These are phyloP conservation scores for Plantago major DNA, from an alignment of 257 asterid genomes.

Conservation along the genomic window DNA sequence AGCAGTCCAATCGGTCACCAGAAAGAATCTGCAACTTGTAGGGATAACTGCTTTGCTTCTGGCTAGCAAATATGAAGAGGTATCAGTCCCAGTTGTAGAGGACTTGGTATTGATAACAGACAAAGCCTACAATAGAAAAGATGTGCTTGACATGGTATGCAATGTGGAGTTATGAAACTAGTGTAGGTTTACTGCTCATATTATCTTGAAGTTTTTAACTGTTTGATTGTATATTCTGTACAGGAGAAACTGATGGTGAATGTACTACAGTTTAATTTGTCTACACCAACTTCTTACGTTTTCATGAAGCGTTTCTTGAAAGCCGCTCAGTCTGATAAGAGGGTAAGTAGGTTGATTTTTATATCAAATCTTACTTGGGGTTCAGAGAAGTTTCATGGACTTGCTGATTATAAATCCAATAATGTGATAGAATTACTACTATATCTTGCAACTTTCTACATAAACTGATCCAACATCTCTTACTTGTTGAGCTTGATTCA, in stretches of 20 bases:
- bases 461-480: not conserved
- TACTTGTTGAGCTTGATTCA: slow-evolving; percentile 19
- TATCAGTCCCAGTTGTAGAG: slow-evolving; percentile 88
- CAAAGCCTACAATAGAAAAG: slow-evolving; percentile 69
- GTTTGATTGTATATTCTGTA: slow-evolving; percentile 1
- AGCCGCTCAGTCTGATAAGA: slow-evolving; percentile 70
- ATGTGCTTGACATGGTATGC: slow-evolving; percentile 74
- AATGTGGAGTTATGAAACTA: not conserved
- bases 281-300: slow-evolving; percentile 80
- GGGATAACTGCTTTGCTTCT: slow-evolving; percentile 88
- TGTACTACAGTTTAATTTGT: slow-evolving; percentile 64
- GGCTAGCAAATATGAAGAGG: slow-evolving; percentile 96
- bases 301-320: slow-evolving; percentile 82
- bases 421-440: not conserved
- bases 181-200: not conserved
- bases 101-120: slow-evolving; percentile 80
- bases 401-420: not conserved
- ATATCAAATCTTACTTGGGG: not conserved
- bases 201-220: not conserved
- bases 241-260: slow-evolving; percentile 84
- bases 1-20: slow-evolving; percentile 45
- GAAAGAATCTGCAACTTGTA: slow-evolving; percentile 86
- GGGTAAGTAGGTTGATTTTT: slow-evolving; percentile 31
- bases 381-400: not conserved
- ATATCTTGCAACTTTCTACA: not conserved